Evolutionary conservation across 2,329 filamentous ascomycete species (phyloP).

Genomic region (Tolypocladium sp.): DNA sequence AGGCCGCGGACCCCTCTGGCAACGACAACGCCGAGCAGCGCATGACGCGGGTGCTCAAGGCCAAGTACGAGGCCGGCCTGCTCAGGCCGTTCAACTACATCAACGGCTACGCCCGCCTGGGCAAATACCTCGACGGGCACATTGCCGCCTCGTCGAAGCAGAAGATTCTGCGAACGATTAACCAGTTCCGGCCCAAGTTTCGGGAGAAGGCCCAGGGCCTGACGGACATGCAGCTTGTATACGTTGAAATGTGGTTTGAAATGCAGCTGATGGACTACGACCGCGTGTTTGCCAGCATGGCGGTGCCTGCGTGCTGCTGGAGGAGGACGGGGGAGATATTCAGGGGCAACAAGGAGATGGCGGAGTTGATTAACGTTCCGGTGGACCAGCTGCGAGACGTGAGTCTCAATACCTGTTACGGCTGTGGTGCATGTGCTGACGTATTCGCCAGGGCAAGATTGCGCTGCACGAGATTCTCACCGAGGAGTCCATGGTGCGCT

Average conservation of each 20-base stretch:
- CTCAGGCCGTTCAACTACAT: slow-evolving; percentile 98
- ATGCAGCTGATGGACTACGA: slow-evolving; percentile 95
- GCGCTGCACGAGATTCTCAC: slow-evolving; percentile 92
- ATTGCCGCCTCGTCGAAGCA: slow-evolving; percentile 75
- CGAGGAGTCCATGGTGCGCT: slow-evolving; percentile 89
- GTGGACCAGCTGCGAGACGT: slow-evolving; percentile 88
- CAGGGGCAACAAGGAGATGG: slow-evolving; percentile 97
- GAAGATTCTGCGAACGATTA: slow-evolving; percentile 84
- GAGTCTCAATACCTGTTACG: slow-evolving; percentile 26
- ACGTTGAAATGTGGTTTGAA: slow-evolving; percentile 99
- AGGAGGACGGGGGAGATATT: slow-evolving; percentile 95
- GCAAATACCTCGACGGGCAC: slow-evolving; percentile 85
- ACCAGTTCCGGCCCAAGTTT: slow-evolving; percentile 91
- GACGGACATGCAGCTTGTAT: slow-evolving; percentile 87
- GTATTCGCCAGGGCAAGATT: slow-evolving; percentile 68
- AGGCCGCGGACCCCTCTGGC: slow-evolving; percentile 88
- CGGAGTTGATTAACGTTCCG: slow-evolving; percentile 85
- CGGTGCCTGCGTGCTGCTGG: slow-evolving; percentile 96
- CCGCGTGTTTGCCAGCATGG: slow-evolving; percentile 97
- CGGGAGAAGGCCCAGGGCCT: slow-evolving; percentile 86
- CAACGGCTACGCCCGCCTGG: slow-evolving; percentile 84
- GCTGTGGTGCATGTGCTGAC: slow-evolving; percentile 6
- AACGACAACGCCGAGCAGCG: slow-evolving; percentile 80
- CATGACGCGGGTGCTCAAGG: slow-evolving; percentile 87
- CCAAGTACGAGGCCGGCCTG: slow-evolving; percentile 92